phyloP scores from a whole-genome alignment of 169 alveolate genomes.

The Eimeria brunetti region DNA sequence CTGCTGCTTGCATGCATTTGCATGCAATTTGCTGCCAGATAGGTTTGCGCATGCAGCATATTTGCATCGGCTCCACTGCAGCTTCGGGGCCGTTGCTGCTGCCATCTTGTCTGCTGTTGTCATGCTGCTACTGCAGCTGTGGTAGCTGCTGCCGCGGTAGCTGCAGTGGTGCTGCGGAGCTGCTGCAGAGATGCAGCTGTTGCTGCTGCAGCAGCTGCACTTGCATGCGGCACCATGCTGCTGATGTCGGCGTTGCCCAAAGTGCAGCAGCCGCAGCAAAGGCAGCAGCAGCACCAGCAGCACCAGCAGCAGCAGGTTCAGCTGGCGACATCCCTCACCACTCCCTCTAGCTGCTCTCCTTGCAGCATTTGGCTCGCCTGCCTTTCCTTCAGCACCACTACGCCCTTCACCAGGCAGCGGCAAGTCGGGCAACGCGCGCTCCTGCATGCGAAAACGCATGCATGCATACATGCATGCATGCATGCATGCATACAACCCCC shows the following conservation, averaged over 20 bases:
- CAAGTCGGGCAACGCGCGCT: conserved; percentile 75
- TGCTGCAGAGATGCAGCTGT: too few relatives aligned
- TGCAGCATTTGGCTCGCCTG: conserved; percentile 14
- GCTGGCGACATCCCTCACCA: conserved; percentile 60
- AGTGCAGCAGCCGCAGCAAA: conserved; percentile 12
- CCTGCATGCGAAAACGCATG: conserved; percentile 19
- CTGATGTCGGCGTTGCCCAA: background rate
- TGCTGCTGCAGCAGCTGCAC: conserved; percentile 5
- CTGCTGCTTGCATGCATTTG: background rate
- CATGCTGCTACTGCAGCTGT: background rate
- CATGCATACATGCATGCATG: conserved; percentile 25
- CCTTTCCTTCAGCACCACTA: conserved; percentile 35
- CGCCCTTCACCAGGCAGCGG: conserved; percentile 68
- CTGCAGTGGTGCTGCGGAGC: too few relatives aligned
- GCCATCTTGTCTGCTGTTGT: background rate
- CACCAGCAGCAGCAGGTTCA: conserved; percentile 29
- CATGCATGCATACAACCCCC: background rate
- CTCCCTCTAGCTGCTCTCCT: conserved; percentile 35
- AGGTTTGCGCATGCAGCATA: background rate
- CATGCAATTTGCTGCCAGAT: background rate
- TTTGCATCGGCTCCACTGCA: background rate
- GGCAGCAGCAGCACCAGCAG: background rate
- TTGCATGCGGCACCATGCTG: background rate
- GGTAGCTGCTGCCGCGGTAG: background rate
- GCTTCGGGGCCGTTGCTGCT: background rate